Evolutionary conservation across 495 filamentous ascomycete species (phyloP).

Genomic region (Daldinia decipiens): DNA sequence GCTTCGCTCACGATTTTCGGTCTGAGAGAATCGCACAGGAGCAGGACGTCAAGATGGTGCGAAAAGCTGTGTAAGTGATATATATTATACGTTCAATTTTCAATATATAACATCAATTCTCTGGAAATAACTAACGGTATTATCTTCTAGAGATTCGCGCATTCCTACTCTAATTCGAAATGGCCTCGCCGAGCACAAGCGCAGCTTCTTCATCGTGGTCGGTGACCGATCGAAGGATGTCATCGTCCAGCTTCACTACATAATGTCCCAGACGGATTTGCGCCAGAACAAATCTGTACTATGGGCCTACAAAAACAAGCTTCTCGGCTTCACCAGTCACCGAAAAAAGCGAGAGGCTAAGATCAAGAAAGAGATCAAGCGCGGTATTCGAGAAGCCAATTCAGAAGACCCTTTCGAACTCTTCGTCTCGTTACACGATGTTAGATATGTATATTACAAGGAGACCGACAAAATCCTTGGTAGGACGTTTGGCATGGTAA

Average conservation of each 20-base stretch:
- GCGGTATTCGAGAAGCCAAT: slow-evolving; percentile 93
- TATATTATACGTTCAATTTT: neutral
- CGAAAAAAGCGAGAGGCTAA: slow-evolving; percentile 97
- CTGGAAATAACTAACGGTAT: slow-evolving; percentile 26
- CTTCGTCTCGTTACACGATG: slow-evolving; percentile 95
- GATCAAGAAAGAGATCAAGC: slow-evolving; percentile 98
- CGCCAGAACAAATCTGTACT: slow-evolving; percentile 97
- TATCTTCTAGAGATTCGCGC: slow-evolving; percentile 76
- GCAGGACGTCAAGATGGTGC: slow-evolving; percentile 56
- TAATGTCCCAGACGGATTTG: slow-evolving; percentile 87
- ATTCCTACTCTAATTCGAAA: slow-evolving; percentile 97
- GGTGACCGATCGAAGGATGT: slow-evolving; percentile 97
- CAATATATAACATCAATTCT: neutral
- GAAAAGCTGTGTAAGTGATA: slow-evolving; percentile 67
- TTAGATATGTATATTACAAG: slow-evolving; percentile 99
- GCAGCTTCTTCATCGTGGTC: slow-evolving; percentile 96
- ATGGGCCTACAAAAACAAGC: slow-evolving; percentile 99
- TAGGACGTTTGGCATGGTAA: slow-evolving; percentile 93
- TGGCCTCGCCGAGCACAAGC: slow-evolving; percentile 94
- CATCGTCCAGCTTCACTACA: slow-evolving; percentile 94
- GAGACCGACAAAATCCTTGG: slow-evolving; percentile 99
- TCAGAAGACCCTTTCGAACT: slow-evolving; percentile 97
- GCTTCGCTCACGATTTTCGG: slow-evolving; percentile 8
- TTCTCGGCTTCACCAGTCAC: slow-evolving; percentile 91
- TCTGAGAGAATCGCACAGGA: slow-evolving; percentile 7